Evolutionary conservation across 495 filamentous ascomycete genomes (phyloP), one percentile per base, ranked within the genome.

Genomic region (Penicillium manginii): DNA sequence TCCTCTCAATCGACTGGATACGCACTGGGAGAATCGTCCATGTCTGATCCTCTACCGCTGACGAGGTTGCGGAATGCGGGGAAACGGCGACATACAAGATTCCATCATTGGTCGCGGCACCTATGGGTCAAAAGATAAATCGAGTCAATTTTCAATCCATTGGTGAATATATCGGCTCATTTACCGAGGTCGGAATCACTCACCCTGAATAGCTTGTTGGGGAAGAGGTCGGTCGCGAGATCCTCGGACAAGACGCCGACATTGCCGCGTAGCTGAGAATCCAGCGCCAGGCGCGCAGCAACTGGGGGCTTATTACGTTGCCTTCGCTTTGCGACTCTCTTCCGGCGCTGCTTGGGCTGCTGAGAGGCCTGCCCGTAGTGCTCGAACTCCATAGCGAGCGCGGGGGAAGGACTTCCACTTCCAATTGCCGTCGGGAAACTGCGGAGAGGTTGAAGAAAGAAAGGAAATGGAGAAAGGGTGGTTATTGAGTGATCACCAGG

Each of bases 21-120:
- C 69, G 82, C 35, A 97, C 87, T 12, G 93, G 91, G 29, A 98
- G 83, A 48, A 97, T 83, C 0, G 91, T 91, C 94, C 94, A 98
- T 14, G 80, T 76, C 23, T 82, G 80, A 45, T 85, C 82, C 71
- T 90, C 83, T 43, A 88, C 79, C 2, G 85, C 67, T 23, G 67
- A 66, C 43, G 83, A 76, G 47, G 78, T 79, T 11, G 92, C 89
- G 4, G 85, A 77, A 83, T 91, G 92, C 22, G 92, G 91, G 32
- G 92, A 87, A 61, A 97, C 86, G 26, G 91, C 92, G 57, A 94
- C 82, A 66, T 92, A 85, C 21, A 82, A 74, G 46, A 83, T 58
- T 19, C 66, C 68, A 45, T 73, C 72, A 21, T 63, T 63, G 10
- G 56, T 60, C 29, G 60, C 59, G 17, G 60, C 55, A 58, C 60